Conservation (phyloP, 108 stramenopile species). For the Skeletonema tropicum region DNA sequence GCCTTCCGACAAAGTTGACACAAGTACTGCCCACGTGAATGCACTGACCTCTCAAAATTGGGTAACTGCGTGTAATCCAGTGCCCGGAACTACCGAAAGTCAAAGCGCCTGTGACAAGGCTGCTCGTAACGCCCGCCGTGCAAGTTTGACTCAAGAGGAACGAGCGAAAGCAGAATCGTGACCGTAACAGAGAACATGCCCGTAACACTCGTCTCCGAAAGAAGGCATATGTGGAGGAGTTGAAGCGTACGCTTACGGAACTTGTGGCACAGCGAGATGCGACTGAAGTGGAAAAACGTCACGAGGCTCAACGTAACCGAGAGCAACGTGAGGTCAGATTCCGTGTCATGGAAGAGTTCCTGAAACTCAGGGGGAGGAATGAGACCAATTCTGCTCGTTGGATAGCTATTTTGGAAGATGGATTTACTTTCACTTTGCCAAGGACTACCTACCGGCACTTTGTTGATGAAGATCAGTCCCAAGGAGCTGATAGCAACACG, state of each 20-base stretch:
- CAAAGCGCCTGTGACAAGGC: slow-evolving; percentile 54
- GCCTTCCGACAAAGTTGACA: slow-evolving; percentile 54
- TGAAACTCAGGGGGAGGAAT: slow-evolving; percentile 78
- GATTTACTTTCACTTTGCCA: slow-evolving; percentile 77
- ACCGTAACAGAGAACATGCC: slow-evolving; percentile 94
- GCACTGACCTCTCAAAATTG: slow-evolving; percentile 86
- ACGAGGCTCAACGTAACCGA: slow-evolving; percentile 64
- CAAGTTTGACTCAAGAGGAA: slow-evolving; percentile 85
- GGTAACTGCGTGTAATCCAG: slow-evolving; percentile 76
- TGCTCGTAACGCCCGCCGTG: slow-evolving; percentile 64
- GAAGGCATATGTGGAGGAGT: slow-evolving; percentile 94
- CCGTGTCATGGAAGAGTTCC: slow-evolving; percentile 85
- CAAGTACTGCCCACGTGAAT: slow-evolving; percentile 83
- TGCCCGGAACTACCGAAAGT: slow-evolving; percentile 22
- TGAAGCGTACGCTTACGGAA: slow-evolving; percentile 87
- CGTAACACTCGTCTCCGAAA: slow-evolving; percentile 91
- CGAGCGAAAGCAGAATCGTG: slow-evolving; percentile 88
- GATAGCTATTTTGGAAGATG: slow-evolving; percentile 84
- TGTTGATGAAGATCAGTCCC: slow-evolving; percentile 39
- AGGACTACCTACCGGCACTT: slow-evolving; percentile 64
- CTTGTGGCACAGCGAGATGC: slow-evolving; percentile 81
- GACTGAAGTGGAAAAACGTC: slow-evolving; percentile 70
- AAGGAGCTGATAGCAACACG: background rate
- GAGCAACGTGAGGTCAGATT: slow-evolving; percentile 85
- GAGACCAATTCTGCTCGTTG: slow-evolving; percentile 75